Conservation (phyloP, 306 rosid genomes). For the Astragalus membranaceus region DNA sequence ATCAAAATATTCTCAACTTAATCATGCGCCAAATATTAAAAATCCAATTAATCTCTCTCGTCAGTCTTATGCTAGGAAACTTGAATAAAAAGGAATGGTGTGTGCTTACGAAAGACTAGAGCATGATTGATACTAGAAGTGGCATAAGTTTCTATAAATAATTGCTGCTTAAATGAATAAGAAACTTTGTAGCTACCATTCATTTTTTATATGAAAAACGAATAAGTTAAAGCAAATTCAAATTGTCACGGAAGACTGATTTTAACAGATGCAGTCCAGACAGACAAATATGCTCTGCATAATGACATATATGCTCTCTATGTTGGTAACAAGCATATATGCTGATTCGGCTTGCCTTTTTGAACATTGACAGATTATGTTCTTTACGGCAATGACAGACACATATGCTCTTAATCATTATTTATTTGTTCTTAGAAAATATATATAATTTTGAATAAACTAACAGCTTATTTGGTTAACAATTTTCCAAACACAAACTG, state of each 20-base stretch:
- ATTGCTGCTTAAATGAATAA: constrained; percentile 28
- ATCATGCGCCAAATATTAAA: not conserved
- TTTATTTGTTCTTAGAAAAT: no score
- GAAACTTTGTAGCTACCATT: constrained; percentile 17
- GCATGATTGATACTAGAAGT: constrained; percentile 28
- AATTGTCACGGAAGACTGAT: constrained; percentile 18
- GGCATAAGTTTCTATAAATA: constrained; percentile 29
- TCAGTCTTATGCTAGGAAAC: not conserved
- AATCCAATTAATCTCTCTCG: no score
- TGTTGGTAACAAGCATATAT: constrained; percentile 30
- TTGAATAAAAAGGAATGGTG: constrained; percentile 13
- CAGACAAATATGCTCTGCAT: constrained; percentile 34
- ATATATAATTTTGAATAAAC: no score
- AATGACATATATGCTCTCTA: constrained; percentile 23
- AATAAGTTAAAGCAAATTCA: constrained; percentile 41
- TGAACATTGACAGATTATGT: constrained; percentile 8
- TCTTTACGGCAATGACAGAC: not conserved
- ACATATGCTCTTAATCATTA: no score
- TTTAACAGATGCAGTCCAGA: constrained; percentile 32
- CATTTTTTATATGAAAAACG: constrained; percentile 19
- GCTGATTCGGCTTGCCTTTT: constrained; percentile 3
- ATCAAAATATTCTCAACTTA: constrained; percentile 7
- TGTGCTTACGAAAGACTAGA: constrained; percentile 18
- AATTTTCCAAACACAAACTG: no score
- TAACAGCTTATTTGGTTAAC: no score